Percentiles rank a stretch among this genome's conserved stretches.
Conservation (phyloP, 2,329 filamentous ascomycete genomes). For the Alternaria dauci region DNA sequence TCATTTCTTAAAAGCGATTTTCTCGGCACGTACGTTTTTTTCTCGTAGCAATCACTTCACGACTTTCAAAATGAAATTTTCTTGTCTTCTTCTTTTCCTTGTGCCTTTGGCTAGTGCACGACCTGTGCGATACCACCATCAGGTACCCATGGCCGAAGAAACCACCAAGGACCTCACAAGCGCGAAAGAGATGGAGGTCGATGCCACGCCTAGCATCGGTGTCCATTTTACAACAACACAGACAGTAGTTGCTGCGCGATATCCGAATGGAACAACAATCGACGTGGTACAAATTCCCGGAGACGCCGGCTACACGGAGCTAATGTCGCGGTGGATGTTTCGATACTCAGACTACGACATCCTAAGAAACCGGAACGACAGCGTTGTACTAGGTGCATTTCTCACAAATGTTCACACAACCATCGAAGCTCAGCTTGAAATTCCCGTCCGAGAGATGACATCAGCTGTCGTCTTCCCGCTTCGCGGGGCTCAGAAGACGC, state of each 20-base stretch:
- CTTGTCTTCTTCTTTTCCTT: constrained; percentile 8
- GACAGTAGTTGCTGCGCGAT: constrained; percentile 34
- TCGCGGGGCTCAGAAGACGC: constrained; percentile 16
- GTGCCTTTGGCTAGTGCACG: constrained; percentile 22
- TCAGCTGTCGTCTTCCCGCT: constrained; percentile 27
- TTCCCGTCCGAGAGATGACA: constrained; percentile 22
- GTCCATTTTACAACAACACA: constrained; percentile 42
- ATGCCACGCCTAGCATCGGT: constrained; percentile 27
- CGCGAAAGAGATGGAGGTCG: not conserved
- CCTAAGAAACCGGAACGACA: constrained; percentile 23
- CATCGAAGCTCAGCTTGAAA: constrained; percentile 27
- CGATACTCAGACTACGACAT: constrained; percentile 8
- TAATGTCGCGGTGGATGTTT: constrained; percentile 35
- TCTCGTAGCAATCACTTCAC: constrained; percentile 5
- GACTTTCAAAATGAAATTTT: constrained; percentile 15
- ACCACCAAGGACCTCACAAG: not conserved
- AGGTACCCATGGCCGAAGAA: constrained; percentile 11
- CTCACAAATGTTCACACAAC: constrained; percentile 22
- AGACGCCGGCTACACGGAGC: constrained; percentile 32
- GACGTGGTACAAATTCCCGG: constrained; percentile 34
- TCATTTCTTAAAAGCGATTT: not conserved
- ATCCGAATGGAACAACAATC: constrained; percentile 32
- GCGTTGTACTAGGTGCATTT: constrained; percentile 27
- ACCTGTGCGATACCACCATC: constrained; percentile 10
- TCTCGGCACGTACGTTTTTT: not conserved